Evolutionary conservation across 768 basidiomycete genomes (phyloP).

Genomic region (Mycena capillaripes): DNA sequence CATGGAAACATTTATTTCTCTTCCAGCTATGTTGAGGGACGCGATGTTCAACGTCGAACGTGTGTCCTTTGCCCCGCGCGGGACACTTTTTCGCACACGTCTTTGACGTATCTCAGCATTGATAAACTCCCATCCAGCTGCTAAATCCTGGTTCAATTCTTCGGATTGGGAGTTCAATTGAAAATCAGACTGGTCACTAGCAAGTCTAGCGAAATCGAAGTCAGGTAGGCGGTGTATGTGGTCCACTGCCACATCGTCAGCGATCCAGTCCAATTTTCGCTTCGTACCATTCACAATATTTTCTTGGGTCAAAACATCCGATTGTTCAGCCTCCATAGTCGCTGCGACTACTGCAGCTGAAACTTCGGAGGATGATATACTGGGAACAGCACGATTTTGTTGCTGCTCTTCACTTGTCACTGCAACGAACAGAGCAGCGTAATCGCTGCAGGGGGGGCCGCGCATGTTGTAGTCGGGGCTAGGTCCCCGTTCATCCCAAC

Average conservation of each 20-base stretch:
- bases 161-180: not conserved
- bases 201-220: not conserved
- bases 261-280: not conserved
- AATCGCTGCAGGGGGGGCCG: constrained; percentile 16
- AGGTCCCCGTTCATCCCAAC: constrained; percentile 8
- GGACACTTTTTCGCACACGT: not conserved
- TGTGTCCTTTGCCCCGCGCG: not conserved
- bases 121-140: not conserved
- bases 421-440: constrained; percentile 1
- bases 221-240: not conserved
- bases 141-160: not conserved
- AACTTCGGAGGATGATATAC: not conserved
- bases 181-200: not conserved
- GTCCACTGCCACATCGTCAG: not conserved
- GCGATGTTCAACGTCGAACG: not conserved
- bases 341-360: not conserved
- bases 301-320: not conserved
- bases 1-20: not conserved
- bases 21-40: not conserved
- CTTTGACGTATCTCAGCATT: not conserved
- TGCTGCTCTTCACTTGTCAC: constrained; percentile 5
- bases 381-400: not conserved
- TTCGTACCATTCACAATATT: not conserved
- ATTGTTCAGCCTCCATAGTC: not conserved
- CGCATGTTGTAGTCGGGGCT: constrained; percentile 14